Base-by-base conservation (phyloP, 202 grass and related monocot genomes). In the Setaria viridis region DNA sequence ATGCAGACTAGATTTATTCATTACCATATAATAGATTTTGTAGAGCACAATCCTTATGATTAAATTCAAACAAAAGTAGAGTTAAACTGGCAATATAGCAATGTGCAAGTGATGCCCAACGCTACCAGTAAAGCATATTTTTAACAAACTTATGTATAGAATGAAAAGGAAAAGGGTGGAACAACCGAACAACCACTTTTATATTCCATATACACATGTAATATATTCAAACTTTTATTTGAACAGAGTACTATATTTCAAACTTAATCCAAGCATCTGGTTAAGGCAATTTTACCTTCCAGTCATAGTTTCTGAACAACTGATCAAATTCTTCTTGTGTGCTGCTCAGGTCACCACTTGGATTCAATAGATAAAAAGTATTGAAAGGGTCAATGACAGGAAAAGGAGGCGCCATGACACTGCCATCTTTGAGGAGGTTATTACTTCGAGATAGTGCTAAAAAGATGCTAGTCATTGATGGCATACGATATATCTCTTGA, bases 401-500 rank as follows among this genome's bases (percentile, higher is more conserved):
- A 85, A 99, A 91, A 65, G 62, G 62, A 66, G 83, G 57, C 49
- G 25, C 70, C 50, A 43, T 49, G 62, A 65, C 63, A 60, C 49
- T 49, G 47, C 55, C 82, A 85, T 86, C 79, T 67, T 79, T 89
- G 56, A 67, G 67, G 62, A 58, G 70, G 82, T 81, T 67, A 68
- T 79, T 82, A 63, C 71, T 91, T 91, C 57, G 87, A 80, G 88
- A 60, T 72, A 99, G 83, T 70, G 90, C 82, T 84, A 87, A 64
- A 65, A 94, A 68, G 64, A 94, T 74, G 72, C 86, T 94, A 29
- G 85, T 64, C 46, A 99, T 15, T 77, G 96, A 99, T 15, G 91
- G 91, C 96, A 99, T 99, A 47, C 93, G 93, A 78, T 99, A 96
- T 63, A 94, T 87, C 80, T 99, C 96, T 80, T 99, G 93, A 91